A percentile compares a stretch with the other conserved stretches of the same genome.
Conservation (phyloP, 345 rosid species). For the Salix dunnii region DNA sequence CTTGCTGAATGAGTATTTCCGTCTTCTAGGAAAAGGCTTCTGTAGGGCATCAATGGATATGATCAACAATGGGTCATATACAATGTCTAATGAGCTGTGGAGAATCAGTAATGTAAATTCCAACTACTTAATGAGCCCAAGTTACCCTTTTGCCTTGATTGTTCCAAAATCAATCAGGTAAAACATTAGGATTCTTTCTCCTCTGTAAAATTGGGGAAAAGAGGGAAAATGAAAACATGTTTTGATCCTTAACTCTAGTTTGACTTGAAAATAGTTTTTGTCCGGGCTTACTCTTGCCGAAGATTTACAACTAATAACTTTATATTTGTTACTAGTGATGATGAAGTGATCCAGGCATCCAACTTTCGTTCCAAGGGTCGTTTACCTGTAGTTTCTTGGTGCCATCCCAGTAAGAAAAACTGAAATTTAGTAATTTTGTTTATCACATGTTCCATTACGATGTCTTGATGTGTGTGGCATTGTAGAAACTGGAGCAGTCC, state of each 20-base stretch:
- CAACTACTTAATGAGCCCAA: slow-evolving; percentile 66
- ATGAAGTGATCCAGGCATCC: slow-evolving; percentile 80
- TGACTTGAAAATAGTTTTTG: not conserved
- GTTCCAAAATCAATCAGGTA: slow-evolving; percentile 82
- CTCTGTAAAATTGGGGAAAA: not conserved
- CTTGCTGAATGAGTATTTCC: slow-evolving; percentile 85
- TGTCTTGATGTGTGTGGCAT: slow-evolving; percentile 19
- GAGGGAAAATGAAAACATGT: not conserved
- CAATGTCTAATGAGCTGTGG: slow-evolving; percentile 76
- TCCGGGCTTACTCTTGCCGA: not conserved
- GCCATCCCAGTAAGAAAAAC: slow-evolving; percentile 70
- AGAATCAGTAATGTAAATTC: slow-evolving; percentile 74
- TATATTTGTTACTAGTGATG: slow-evolving; percentile 54
- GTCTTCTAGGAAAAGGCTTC: slow-evolving; percentile 71
- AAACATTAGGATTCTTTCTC: slow-evolving; percentile 22
- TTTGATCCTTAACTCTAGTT: slow-evolving; percentile 8
- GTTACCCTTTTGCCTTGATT: slow-evolving; percentile 87
- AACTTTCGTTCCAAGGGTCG: slow-evolving; percentile 84
- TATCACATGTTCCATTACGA: slow-evolving; percentile 16
- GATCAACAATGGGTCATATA: slow-evolving; percentile 64
- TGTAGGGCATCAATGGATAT: slow-evolving; percentile 56
- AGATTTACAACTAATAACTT: slow-evolving; percentile 16
- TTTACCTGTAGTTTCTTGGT: slow-evolving; percentile 90
- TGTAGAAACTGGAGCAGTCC: slow-evolving; percentile 84
- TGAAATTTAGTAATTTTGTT: slow-evolving; percentile 4